A percentile compares a stretch with the other conserved stretches of the same genome.
Evolutionary conservation across 805 yeast species (phyloP).

Genomic region (Saccharomycopsis oosterbeekiorum): DNA sequence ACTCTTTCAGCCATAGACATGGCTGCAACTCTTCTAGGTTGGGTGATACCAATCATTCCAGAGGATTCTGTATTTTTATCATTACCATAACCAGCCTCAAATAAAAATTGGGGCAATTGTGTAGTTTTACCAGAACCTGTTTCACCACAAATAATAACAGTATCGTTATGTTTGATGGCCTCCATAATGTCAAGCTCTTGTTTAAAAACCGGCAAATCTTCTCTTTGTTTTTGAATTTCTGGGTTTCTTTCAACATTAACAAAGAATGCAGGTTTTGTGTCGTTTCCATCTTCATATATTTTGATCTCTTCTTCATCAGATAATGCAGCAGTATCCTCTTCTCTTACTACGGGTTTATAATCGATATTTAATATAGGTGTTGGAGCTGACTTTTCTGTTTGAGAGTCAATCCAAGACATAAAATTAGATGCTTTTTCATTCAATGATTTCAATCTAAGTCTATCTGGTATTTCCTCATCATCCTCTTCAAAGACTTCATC

Average conservation of each 20-base stretch:
- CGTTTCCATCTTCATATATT: slow-evolving; percentile 32
- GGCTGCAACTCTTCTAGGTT: slow-evolving; percentile 91
- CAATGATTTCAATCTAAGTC: slow-evolving; percentile 33
- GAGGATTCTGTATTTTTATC: slow-evolving; percentile 49
- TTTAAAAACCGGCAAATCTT: slow-evolving; percentile 75
- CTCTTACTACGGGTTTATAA: slow-evolving; percentile 47
- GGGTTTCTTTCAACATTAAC: slow-evolving; percentile 59
- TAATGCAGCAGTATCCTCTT: slow-evolving; percentile 65
- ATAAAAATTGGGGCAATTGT: slow-evolving; percentile 92
- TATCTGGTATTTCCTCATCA: slow-evolving; percentile 24
- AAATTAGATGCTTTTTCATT: slow-evolving; percentile 50
- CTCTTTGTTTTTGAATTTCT: slow-evolving; percentile 56
- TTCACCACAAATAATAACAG: slow-evolving; percentile 89
- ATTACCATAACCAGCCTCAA: slow-evolving; percentile 84
- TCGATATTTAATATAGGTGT: slow-evolving; percentile 39
- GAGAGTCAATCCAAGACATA: slow-evolving; percentile 81
- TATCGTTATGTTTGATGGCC: slow-evolving; percentile 85
- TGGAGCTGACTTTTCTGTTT: slow-evolving; percentile 47
- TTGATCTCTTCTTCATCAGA: slow-evolving; percentile 57
- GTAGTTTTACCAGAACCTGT: slow-evolving; percentile 99
- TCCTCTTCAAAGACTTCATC: slow-evolving; percentile 23
- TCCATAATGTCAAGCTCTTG: slow-evolving; percentile 95
- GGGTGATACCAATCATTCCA: slow-evolving; percentile 95
- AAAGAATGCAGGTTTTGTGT: slow-evolving; percentile 24
- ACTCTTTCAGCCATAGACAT: slow-evolving; percentile 86